Evolutionary conservation across 208 protist species (phyloP), one percentile per base, ranked within the genome.

Genomic region (Trypanosoma caninum): DNA sequence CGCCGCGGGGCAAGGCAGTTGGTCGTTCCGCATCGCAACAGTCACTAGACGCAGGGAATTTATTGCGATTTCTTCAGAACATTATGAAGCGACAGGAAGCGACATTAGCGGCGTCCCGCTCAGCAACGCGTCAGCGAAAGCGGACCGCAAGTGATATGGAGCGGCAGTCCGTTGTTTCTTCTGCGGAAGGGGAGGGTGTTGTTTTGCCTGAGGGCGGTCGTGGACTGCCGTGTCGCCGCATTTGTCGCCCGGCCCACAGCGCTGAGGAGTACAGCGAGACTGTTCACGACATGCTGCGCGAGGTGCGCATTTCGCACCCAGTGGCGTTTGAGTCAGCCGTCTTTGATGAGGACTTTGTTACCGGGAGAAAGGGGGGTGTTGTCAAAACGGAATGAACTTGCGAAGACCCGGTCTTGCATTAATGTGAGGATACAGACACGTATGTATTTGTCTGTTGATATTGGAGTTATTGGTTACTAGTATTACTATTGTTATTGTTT

Each of bases 1-100:
- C 16, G 30, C 38, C 7, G 38, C 27, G 13, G 7, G 22, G 28
- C 11, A 33, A 13, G 22, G 18, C 40, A 18, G n/a, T 35, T 10
- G 9, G 30, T 33, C 10, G 35, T 25, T 20, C 27, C 3, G 27
- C 35, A 20, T 33, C 35, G 7, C 14, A 46, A 33, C 42, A 3
- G 40, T 25, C 67, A 1, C 20, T 74, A 4, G 52, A 62, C 33
- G 41, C 62, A 18, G 63, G 65, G 28, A 46, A 64, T 13, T 44
- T 78, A 54, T 23, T 74, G 25, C 64, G 59, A n/a, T 84, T 84
- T 47, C 34, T 84, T 44, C 64, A 68, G 20, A 51, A 54, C 27
- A 73, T 56, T 13, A 20, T 72, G 1, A 61, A 61, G 31, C 47
- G 56, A 0, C 56, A 68, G 2, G 62, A 72, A 4, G 64, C 69